Evolutionary conservation across 1,139 yeast genomes (phyloP).

Genomic region (Tardiomyces blankii): DNA sequence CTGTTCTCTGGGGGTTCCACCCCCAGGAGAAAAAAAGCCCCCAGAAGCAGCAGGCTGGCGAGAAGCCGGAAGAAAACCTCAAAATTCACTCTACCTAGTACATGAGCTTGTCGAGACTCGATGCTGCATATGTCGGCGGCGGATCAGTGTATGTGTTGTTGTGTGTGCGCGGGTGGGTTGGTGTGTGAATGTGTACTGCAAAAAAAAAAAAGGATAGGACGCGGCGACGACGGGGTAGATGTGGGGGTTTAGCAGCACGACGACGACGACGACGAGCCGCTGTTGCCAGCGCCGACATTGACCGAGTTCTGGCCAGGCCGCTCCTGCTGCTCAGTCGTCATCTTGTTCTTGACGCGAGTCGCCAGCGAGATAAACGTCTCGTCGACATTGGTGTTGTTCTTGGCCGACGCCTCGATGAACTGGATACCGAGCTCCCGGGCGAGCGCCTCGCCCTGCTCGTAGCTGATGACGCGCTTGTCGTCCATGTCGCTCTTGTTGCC

Average conservation of each 20-base stretch:
- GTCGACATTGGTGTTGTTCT: slow-evolving; percentile 85
- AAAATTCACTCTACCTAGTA: background rate
- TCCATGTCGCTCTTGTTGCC: slow-evolving; percentile 90
- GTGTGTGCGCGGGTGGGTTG: background rate
- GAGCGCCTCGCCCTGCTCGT: slow-evolving; percentile 81
- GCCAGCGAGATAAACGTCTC: slow-evolving; percentile 87
- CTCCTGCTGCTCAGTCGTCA: slow-evolving; percentile 28
- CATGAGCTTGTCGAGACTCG: background rate
- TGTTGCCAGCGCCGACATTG: slow-evolving; percentile 7
- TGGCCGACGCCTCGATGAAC: slow-evolving; percentile 92
- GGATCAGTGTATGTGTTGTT: background rate
- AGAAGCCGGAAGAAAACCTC: too few relatives aligned
- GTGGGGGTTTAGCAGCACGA: background rate
- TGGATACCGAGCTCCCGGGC: slow-evolving; percentile 87
- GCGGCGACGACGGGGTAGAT: too few relatives aligned
- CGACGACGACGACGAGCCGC: background rate
- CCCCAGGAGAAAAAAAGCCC: too few relatives aligned
- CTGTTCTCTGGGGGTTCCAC: too few relatives aligned
- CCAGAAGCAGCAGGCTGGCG: too few relatives aligned
- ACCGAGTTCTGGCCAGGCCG: slow-evolving; percentile 12
- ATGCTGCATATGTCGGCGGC: background rate
- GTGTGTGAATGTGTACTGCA: background rate
- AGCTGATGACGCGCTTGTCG: slow-evolving; percentile 60
- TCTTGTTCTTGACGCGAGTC: slow-evolving; percentile 73
- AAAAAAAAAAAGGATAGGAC: background rate